Evolutionary conservation across 1,139 yeast species (phyloP).

Genomic region (Sugiyamaella novakii): DNA sequence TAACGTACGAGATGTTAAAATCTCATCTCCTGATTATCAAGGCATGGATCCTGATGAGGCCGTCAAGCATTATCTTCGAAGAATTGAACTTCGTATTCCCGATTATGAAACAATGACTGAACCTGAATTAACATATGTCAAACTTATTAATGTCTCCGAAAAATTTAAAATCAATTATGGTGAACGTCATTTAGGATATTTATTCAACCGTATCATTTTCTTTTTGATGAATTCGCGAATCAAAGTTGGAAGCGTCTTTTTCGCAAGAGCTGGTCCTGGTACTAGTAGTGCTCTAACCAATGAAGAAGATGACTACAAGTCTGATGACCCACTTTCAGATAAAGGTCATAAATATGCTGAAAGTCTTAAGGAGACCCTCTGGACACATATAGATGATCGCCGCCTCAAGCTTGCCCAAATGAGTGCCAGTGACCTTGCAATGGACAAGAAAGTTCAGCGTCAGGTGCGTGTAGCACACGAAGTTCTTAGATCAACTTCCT

Average conservation of each 20-base stretch:
- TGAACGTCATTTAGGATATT: conserved; percentile 67
- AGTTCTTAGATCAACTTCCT: conserved; percentile 14
- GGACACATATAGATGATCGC: conserved; percentile 42
- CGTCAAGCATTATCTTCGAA: conserved; percentile 47
- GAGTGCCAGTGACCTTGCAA: conserved; percentile 9
- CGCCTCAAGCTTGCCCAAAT: conserved; percentile 21
- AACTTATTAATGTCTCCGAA: conserved; percentile 88
- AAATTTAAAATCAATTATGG: conserved; percentile 77
- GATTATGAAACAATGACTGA: conserved; percentile 54
- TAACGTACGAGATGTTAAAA: conserved; percentile 79
- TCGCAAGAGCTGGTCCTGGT: conserved; percentile 60
- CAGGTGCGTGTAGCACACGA: conserved; percentile 18
- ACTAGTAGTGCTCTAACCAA: conserved; percentile 25
- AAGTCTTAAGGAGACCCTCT: conserved; percentile 46
- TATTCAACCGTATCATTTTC: conserved; percentile 85
- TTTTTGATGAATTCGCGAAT: conserved; percentile 86
- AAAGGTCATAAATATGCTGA: conserved; percentile 45
- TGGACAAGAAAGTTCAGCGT: conserved; percentile 19
- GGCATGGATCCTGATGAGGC: conserved; percentile 62
- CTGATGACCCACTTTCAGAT: conserved; percentile 43
- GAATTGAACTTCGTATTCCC: conserved; percentile 49
- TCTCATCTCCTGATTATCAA: conserved; percentile 82
- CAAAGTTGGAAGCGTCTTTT: conserved; percentile 82
- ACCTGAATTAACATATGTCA: conserved; percentile 66
- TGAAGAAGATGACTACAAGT: conserved; percentile 38